These are phyloP conservation scores for Coelastrella sp. DNA, from an alignment of 139 green algal species.

Conservation along the genomic window DNA sequence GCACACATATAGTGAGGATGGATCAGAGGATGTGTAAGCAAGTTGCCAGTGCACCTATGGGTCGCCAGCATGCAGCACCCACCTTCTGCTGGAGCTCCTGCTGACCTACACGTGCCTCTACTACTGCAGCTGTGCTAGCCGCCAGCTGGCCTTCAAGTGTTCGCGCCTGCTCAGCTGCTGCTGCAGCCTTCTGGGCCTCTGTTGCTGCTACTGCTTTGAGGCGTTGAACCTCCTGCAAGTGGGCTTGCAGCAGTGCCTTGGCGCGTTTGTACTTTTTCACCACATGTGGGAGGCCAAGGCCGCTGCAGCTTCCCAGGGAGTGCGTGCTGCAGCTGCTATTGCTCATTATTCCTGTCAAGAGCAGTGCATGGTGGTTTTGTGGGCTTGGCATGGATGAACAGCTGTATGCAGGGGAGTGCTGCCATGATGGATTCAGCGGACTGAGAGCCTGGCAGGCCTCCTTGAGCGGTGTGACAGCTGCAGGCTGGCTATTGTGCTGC, in stretches of 20 bases:
- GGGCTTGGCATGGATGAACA: background rate
- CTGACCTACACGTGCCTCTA: background rate
- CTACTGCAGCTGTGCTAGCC: background rate
- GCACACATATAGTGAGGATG: background rate
- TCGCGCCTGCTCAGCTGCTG: background rate
- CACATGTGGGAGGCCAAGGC: background rate
- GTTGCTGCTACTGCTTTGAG: conserved; percentile 12
- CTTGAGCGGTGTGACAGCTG: background rate
- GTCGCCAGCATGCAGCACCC: no score
- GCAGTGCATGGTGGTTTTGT: background rate
- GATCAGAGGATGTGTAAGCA: no score
- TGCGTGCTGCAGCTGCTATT: background rate
- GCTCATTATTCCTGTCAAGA: background rate
- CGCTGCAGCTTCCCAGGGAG: conserved; percentile 17
- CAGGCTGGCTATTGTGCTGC: background rate
- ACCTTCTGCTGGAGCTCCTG: conserved; percentile 29
- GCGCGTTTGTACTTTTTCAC: conserved; percentile 41
- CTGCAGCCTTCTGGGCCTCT: conserved; percentile 1
- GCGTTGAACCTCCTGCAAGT: conserved; percentile 29
- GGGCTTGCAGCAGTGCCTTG: conserved; percentile 31
- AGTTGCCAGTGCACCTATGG: no score
- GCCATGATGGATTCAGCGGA: conserved; percentile 79
- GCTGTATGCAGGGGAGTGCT: background rate
- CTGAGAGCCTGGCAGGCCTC: background rate
- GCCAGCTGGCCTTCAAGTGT: conserved; percentile 2